phyloP scores from a whole-genome alignment of 352 stramenopile genomes.

The Albugo laibachii region DNA sequence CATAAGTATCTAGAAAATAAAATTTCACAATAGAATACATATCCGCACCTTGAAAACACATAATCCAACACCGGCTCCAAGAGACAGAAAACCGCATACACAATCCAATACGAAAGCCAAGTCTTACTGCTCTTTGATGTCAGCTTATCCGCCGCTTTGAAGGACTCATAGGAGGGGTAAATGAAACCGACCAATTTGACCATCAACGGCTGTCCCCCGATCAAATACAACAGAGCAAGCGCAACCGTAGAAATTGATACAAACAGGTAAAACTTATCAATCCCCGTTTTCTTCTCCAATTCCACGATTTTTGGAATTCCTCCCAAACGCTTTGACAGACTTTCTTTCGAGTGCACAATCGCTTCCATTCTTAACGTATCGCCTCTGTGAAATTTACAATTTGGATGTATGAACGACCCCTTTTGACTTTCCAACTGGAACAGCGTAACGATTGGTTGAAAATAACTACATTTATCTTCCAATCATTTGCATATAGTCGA shows the following conservation, averaged over 20 bases:
- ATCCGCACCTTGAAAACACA: constrained; percentile 40
- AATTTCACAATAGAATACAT: not conserved
- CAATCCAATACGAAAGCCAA: constrained; percentile 85
- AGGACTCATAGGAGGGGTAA: constrained; percentile 77
- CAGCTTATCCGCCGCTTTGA: constrained; percentile 72
- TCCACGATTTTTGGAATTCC: constrained; percentile 70
- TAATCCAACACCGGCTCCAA: constrained; percentile 79
- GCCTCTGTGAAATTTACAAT: too few species aligned
- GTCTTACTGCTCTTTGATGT: constrained; percentile 60
- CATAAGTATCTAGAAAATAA: not conserved
- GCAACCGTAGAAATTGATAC: constrained; percentile 17
- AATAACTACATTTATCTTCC: too few species aligned
- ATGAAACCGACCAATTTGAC: constrained; percentile 73
- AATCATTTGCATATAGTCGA: too few species aligned
- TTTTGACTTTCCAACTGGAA: too few species aligned
- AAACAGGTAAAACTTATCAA: constrained; percentile 83
- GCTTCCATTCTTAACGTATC: too few species aligned
- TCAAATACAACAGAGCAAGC: constrained; percentile 53
- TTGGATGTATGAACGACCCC: too few species aligned
- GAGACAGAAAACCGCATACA: constrained; percentile 94
- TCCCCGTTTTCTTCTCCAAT: constrained; percentile 63
- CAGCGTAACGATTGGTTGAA: too few species aligned
- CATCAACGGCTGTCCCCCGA: constrained; percentile 54
- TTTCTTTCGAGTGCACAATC: too few species aligned
- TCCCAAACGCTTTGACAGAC: constrained; percentile 31